These are phyloP conservation scores for Neofusicoccum laricinum DNA, from an alignment of 2,329 filamentous ascomycete species.

Conservation along the genomic window DNA sequence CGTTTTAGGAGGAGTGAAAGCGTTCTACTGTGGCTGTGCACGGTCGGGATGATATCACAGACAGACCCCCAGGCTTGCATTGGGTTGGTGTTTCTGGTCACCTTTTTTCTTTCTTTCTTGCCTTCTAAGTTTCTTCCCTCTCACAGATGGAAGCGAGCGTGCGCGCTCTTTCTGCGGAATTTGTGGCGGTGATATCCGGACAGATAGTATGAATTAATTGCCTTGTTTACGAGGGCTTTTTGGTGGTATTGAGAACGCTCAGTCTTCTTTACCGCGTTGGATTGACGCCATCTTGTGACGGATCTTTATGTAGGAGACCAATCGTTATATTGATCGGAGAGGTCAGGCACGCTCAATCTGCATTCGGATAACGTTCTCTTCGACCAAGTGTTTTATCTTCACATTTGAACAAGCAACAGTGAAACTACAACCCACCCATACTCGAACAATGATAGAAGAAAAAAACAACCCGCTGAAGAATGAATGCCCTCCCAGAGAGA, in stretches of 20 bases:
- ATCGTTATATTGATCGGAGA: no score
- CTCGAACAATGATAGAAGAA: neutral
- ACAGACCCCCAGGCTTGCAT: conserved; percentile 10
- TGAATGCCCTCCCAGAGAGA: neutral
- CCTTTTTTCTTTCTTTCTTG: neutral
- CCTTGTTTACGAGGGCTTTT: no score
- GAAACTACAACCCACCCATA: neutral
- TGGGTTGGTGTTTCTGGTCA: conserved; percentile 5
- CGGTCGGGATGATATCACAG: conserved; percentile 10
- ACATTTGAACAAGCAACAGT: no score
- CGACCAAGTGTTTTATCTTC: no score
- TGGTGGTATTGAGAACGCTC: no score
- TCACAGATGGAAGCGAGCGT: no score
- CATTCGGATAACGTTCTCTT: no score
- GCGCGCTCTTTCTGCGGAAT: neutral
- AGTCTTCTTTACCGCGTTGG: no score
- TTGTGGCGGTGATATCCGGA: neutral
- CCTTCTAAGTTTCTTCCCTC: neutral
- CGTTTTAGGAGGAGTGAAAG: neutral
- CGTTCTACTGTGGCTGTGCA: neutral
- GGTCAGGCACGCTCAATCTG: no score
- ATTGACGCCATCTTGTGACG: no score
- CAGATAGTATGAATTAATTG: neutral
- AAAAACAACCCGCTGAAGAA: no score
- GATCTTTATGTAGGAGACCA: no score